Evolutionary conservation across 352 stramenopile species (phyloP), one percentile per base, ranked within the genome.

Genomic region (Globisporangium abappressorium): DNA sequence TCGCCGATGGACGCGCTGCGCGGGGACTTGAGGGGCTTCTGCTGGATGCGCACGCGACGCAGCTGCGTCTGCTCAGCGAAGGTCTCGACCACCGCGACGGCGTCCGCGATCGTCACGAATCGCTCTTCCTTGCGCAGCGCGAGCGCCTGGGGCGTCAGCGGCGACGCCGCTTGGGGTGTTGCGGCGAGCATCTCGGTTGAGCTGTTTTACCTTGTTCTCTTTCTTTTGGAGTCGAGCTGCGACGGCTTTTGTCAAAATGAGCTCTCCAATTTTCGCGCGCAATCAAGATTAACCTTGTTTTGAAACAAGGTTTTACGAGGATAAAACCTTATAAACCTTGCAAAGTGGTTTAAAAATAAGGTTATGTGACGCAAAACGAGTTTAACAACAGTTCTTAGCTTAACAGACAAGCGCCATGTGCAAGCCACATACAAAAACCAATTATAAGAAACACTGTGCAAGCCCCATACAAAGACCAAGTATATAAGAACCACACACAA

Each of bases 51-150:
- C 34, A 85, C 81, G 64, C 62, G 78, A 36, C 81, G 84, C 64
- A 75, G 77, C 73, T 92, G 84, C 51, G 65, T 77, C 56, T 82
- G 74, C 66, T 78, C 73, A 1, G 81, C 81, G 62, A 89, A 90
- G 15, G 74, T 73, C 70, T 90, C 77, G 65, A 92, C 73, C 20
- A 81, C 80, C 2, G 81, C 81, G 41, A 92, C 71, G 33, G 84
- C 84, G 61, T 89, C 84, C 4, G 82, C 71, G 70, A 92, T 79
- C 66, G 79, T 88, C 30, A 75, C 71, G 69, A 78, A 92, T 57
- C 84, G 83, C 65, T 85, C 72, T 54, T 89, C 79, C 73, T 90
- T 92, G 41, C 80, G 74, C 68, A 87, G 69, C 70, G 54, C 54
- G 24, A 34, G 53, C 26, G 24, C 47, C 46, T 34, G 62, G 43